Conservation (phyloP, 192 early-diverging fungal species). For the Radiomyces spectabilis region DNA sequence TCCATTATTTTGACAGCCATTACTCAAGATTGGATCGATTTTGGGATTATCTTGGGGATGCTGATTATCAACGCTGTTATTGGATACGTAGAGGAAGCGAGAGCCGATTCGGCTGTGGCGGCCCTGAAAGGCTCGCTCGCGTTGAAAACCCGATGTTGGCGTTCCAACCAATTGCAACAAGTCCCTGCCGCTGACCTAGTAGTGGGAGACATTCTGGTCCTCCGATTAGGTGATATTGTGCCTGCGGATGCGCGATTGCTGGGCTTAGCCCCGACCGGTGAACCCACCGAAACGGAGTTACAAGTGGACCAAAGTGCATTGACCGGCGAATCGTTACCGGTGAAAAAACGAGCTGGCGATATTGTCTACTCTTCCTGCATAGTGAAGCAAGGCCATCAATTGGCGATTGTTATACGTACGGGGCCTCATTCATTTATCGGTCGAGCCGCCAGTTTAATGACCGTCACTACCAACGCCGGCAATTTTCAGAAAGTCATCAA, state of each 20-base stretch:
- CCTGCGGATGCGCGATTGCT: slow-evolving; percentile 60
- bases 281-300: slow-evolving; percentile 40
- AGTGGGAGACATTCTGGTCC: slow-evolving; percentile 65
- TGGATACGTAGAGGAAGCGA: slow-evolving; percentile 65
- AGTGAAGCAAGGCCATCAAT: slow-evolving; percentile 69
- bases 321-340: slow-evolving; percentile 71
- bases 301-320: slow-evolving; percentile 67
- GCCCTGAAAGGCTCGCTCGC: slow-evolving; percentile 67
- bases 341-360: slow-evolving; percentile 44
- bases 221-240: slow-evolving; percentile 71
- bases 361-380: slow-evolving; percentile 63
- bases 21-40: slow-evolving; percentile 51
- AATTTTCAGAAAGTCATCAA: slow-evolving; percentile 78
- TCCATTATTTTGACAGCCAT: slow-evolving; percentile 48
- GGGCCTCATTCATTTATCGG: slow-evolving; percentile 69
- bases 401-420: slow-evolving; percentile 64
- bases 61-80: slow-evolving; percentile 61
- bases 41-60: slow-evolving; percentile 50
- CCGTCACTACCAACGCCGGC: slow-evolving; percentile 56
- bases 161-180: slow-evolving; percentile 43
- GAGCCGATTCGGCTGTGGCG: slow-evolving; percentile 64
- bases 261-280: slow-evolving; percentile 42
- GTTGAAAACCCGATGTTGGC: slow-evolving; percentile 52
- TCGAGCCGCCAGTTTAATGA: slow-evolving; percentile 62
- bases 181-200: slow-evolving; percentile 47